These are phyloP conservation scores for Rhinocladiella similis DNA, from an alignment of 2,329 filamentous ascomycete genomes.

Conservation along the genomic window DNA sequence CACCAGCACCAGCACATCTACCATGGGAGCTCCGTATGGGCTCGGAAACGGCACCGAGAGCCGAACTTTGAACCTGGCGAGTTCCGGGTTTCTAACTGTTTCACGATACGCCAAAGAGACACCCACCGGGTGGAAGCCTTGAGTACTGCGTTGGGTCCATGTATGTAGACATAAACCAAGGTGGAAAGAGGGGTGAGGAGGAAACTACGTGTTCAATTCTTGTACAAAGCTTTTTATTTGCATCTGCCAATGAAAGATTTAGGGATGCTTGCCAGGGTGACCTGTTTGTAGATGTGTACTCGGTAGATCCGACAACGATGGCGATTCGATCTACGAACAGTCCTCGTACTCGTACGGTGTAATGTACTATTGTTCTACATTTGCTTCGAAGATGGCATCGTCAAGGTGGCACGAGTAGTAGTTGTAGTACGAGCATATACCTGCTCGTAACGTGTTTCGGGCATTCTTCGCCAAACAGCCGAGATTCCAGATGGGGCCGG, in stretches of 20 bases:
- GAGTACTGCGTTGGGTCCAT: neutral
- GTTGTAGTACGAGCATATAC: too few relatives aligned
- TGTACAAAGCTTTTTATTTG: conserved; percentile 12
- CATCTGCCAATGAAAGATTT: neutral
- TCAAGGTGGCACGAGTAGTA: too few relatives aligned
- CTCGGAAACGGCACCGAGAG: conserved; percentile 10
- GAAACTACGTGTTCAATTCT: conserved; percentile 11
- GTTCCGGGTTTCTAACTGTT: conserved; percentile 21
- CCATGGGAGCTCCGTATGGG: conserved; percentile 1
- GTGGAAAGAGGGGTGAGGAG: neutral
- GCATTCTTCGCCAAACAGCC: too few relatives aligned
- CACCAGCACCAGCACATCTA: conserved; percentile 1
- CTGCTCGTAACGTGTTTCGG: too few relatives aligned
- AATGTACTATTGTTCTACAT: too few relatives aligned
- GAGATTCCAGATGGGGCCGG: too few relatives aligned
- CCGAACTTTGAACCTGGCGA: conserved; percentile 1
- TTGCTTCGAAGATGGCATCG: too few relatives aligned
- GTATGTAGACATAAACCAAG: neutral
- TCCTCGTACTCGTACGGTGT: too few relatives aligned
- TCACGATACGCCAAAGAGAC: conserved; percentile 10
- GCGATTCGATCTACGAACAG: too few relatives aligned
- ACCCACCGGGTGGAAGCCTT: conserved; percentile 19
- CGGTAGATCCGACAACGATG: too few relatives aligned
- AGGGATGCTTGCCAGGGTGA: neutral
- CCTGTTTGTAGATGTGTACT: neutral